Percentiles rank a stretch among this genome's conserved stretches.
Conservation (phyloP, 116 monocot genomes). For the Phalaenopsis hybrid region DNA sequence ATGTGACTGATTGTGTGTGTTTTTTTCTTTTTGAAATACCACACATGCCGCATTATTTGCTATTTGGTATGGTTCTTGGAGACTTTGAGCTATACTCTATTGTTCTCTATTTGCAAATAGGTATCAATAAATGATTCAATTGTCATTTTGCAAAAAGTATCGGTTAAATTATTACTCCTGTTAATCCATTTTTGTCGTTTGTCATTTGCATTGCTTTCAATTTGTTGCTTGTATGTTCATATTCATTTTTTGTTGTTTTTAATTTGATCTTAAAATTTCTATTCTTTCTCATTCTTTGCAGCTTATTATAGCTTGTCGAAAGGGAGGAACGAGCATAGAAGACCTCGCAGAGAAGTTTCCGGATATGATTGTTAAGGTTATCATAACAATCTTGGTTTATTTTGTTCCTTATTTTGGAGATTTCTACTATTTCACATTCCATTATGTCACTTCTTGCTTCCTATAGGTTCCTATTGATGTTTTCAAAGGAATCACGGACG, state of each 20-base stretch:
- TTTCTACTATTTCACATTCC: background rate
- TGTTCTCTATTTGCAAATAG: too few relatives aligned
- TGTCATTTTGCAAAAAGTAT: background rate
- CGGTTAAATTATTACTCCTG: background rate
- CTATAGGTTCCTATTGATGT: conserved; percentile 88
- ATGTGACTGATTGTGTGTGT: too few relatives aligned
- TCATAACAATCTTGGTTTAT: background rate
- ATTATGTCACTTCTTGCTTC: conserved; percentile 7
- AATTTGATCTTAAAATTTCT: background rate
- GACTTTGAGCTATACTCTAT: too few relatives aligned
- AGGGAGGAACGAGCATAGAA: conserved; percentile 96
- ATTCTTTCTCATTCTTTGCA: conserved; percentile 24
- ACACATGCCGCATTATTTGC: too few relatives aligned
- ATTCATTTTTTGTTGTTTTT: background rate
- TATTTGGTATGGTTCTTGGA: too few relatives aligned
- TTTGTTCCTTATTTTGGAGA: background rate
- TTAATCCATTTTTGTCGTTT: background rate
- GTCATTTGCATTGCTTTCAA: background rate
- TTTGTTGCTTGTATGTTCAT: background rate
- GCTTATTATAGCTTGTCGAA: conserved; percentile 89
- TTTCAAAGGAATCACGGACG: conserved; percentile 91
- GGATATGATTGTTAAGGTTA: conserved; percentile 98
- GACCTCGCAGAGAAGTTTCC: conserved; percentile 96
- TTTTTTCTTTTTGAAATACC: too few relatives aligned
- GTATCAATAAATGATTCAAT: background rate